Percentiles rank a stretch among this genome's conserved stretches.
Evolutionary conservation across 2,329 filamentous ascomycete species (phyloP).

Genomic region (Cercospora sp.): DNA sequence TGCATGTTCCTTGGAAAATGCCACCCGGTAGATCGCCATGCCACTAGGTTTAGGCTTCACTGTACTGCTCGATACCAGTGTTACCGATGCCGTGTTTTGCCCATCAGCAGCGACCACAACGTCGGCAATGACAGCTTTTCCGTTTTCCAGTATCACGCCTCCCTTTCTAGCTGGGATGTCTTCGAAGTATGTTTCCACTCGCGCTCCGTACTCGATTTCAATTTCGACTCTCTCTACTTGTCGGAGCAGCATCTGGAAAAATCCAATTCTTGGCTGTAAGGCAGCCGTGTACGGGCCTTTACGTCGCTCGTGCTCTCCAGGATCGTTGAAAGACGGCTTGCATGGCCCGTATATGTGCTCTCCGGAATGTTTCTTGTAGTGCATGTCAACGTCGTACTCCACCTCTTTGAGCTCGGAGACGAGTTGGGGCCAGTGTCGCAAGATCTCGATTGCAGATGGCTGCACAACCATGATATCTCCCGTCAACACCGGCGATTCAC

Average conservation of each 20-base stretch:
- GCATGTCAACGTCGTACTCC: neutral
- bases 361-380: neutral
- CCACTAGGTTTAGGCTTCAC: constrained; percentile 48
- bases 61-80: constrained; percentile 53
- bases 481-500: neutral
- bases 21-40: constrained; percentile 57
- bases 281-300: neutral
- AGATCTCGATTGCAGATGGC: neutral
- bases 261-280: neutral
- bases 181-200: constrained; percentile 37
- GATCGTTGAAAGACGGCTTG: neutral
- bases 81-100: constrained; percentile 53
- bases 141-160: constrained; percentile 34
- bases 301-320: neutral
- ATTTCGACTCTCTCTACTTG: constrained; percentile 25
- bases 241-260: neutral
- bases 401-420: neutral
- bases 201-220: constrained; percentile 36
- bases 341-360: neutral
- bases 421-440: neutral
- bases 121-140: constrained; percentile 46
- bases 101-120: constrained; percentile 56
- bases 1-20: constrained; percentile 53
- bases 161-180: constrained; percentile 25
- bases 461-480: neutral